These are phyloP conservation scores for Mycena maculata DNA, from an alignment of 768 basidiomycete genomes.

Conservation along the genomic window DNA sequence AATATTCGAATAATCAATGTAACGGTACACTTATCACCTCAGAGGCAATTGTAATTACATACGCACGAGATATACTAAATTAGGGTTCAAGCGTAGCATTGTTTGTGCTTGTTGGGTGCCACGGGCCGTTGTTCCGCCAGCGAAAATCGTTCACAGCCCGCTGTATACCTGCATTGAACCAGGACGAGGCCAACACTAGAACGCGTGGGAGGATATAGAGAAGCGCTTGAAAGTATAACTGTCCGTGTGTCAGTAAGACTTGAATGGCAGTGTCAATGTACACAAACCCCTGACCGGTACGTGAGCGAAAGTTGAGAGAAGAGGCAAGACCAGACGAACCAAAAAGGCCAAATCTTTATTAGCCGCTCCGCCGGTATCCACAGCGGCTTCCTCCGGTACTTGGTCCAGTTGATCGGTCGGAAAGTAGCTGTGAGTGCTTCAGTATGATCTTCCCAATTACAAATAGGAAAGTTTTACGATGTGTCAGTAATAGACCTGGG, in stretches of 20 bases:
- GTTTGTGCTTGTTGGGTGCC: slow-evolving; percentile 7
- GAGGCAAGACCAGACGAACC: too few species aligned
- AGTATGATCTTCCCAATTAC: too few species aligned
- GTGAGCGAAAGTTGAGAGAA: too few species aligned
- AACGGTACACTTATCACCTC: slow-evolving; percentile 4
- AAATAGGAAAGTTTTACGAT: slow-evolving; percentile 49
- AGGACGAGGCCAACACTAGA: slow-evolving; percentile 40
- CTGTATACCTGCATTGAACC: background rate
- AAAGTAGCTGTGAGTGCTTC: slow-evolving; percentile 66
- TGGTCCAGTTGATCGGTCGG: slow-evolving; percentile 95
- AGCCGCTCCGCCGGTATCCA: slow-evolving; percentile 52
- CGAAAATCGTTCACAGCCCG: background rate
- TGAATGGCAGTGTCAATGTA: background rate
- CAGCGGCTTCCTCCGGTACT: slow-evolving; percentile 59
- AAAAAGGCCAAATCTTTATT: slow-evolving; percentile 76
- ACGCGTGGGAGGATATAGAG: slow-evolving; percentile 68
- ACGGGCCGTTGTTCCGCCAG: background rate
- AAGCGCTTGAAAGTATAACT: slow-evolving; percentile 88
- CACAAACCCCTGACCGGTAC: slow-evolving; percentile 65
- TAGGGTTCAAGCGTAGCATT: slow-evolving; percentile 8
- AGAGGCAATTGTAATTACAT: slow-evolving; percentile 11
- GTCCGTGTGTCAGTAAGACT: slow-evolving; percentile 17
- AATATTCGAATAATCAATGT: slow-evolving; percentile 1
- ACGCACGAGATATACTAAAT: slow-evolving; percentile 14
- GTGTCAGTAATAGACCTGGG: slow-evolving; percentile 89